A percentile compares a stretch with the other conserved stretches of the same genome.
These are phyloP conservation scores for Candida nanaspora DNA, from an alignment of 805 yeast species.

Conservation along the genomic window DNA sequence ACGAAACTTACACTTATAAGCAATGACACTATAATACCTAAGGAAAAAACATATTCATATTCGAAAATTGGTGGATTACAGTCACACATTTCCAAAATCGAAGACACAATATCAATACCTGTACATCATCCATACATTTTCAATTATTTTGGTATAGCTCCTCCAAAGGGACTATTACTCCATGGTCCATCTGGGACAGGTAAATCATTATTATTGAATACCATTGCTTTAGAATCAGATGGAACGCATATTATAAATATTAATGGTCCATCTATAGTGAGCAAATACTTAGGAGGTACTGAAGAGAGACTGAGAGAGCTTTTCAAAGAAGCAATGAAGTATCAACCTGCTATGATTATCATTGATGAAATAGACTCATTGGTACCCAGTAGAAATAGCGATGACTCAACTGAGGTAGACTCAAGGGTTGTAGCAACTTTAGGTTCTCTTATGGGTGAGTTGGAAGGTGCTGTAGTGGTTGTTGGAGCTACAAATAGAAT, in stretches of 20 bases:
- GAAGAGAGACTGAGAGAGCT: slow-evolving; percentile 77
- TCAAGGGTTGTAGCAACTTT: slow-evolving; percentile 85
- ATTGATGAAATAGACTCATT: slow-evolving; percentile 92
- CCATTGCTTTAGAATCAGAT: slow-evolving; percentile 64
- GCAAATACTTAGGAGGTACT: slow-evolving; percentile 91
- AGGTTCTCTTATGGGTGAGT: slow-evolving; percentile 73
- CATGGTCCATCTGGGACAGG: slow-evolving; percentile 99
- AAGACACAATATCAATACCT: slow-evolving; percentile 72
- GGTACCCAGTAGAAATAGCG: slow-evolving; percentile 77
- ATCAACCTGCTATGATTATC: slow-evolving; percentile 81
- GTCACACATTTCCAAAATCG: slow-evolving; percentile 52
- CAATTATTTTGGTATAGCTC: slow-evolving; percentile 77
- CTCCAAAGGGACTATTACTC: slow-evolving; percentile 88
- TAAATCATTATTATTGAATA: slow-evolving; percentile 78
- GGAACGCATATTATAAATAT: slow-evolving; percentile 79
- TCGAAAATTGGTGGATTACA: slow-evolving; percentile 68
- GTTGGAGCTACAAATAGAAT: slow-evolving; percentile 95
- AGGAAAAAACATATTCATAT: slow-evolving; percentile 30
- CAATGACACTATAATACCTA: slow-evolving; percentile 29
- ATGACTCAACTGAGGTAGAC: slow-evolving; percentile 88
- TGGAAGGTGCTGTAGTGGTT: slow-evolving; percentile 62
- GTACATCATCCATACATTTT: slow-evolving; percentile 71
- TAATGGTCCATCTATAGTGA: slow-evolving; percentile 86
- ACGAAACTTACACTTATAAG: slow-evolving; percentile 26
- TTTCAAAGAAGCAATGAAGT: slow-evolving; percentile 77